phyloP scores from a whole-genome alignment of 495 filamentous ascomycete genomes.

The Chlorociboria aeruginascens region DNA sequence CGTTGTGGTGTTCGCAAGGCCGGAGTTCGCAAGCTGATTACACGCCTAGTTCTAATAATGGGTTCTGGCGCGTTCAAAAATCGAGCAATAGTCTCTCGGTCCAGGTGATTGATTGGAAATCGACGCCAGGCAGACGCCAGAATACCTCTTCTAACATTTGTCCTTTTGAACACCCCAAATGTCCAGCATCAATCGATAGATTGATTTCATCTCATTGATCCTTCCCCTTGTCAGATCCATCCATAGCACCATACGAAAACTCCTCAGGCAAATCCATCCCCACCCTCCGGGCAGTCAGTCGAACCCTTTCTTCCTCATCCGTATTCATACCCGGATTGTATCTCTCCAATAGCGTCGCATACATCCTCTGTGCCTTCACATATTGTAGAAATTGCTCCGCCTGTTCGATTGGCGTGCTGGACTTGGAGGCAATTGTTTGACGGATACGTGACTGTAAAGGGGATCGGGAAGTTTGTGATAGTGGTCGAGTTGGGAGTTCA shows the following conservation, averaged over 20 bases:
- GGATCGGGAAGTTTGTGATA: constrained; percentile 35
- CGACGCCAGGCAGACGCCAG: background rate
- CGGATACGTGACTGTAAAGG: constrained; percentile 50
- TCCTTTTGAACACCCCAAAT: background rate
- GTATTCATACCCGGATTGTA: constrained; percentile 87
- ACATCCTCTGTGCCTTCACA: constrained; percentile 68
- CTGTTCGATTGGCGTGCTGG: constrained; percentile 33
- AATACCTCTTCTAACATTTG: background rate
- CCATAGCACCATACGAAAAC: constrained; percentile 16
- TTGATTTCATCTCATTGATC: constrained; percentile 1
- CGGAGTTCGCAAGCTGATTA: too few species aligned
- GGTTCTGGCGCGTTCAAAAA: too few species aligned
- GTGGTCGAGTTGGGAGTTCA: constrained; percentile 65
- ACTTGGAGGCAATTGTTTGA: constrained; percentile 31
- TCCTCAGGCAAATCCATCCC: constrained; percentile 74
- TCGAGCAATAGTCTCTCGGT: too few species aligned
- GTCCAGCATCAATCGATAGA: background rate
- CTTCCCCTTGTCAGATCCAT: background rate
- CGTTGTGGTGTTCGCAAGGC: too few species aligned
- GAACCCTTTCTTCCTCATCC: constrained; percentile 73
- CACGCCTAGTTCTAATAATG: too few species aligned
- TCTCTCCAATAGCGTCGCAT: constrained; percentile 66
- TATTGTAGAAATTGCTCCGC: constrained; percentile 72
- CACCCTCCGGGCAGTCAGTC: constrained; percentile 74
- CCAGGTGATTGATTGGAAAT: too few species aligned